A percentile compares a stretch with the other conserved stretches of the same genome.
Conservation (phyloP, 2,329 filamentous ascomycete species). For the Penicillium sp. region DNA sequence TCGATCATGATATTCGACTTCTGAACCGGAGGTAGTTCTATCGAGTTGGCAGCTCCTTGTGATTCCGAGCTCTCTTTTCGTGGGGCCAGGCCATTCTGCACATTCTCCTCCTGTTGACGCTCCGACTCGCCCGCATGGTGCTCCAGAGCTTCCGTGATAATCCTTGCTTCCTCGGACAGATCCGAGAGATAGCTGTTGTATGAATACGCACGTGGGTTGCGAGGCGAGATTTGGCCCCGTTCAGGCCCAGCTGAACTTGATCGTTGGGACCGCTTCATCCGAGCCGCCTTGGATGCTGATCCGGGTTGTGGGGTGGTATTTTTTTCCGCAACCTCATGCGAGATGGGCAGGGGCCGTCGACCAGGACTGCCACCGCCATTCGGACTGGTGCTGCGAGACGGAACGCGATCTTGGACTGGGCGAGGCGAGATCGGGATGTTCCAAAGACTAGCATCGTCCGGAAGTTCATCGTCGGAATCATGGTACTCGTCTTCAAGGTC, state of each 20-base stretch:
- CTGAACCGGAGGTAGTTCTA: conserved; percentile 63
- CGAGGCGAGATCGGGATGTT: conserved; percentile 56
- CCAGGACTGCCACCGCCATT: conserved; percentile 44
- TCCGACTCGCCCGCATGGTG: conserved; percentile 58
- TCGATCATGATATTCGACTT: conserved; percentile 68
- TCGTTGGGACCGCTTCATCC: conserved; percentile 34
- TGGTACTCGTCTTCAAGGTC: conserved; percentile 56
- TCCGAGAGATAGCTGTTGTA: conserved; percentile 63
- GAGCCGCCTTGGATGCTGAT: conserved; percentile 36
- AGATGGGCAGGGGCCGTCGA: conserved; percentile 47
- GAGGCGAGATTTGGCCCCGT: conserved; percentile 44
- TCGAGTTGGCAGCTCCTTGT: conserved; percentile 40
- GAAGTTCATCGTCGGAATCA: conserved; percentile 56
- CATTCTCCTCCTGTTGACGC: conserved; percentile 49
- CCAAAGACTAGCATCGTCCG: conserved; percentile 55
- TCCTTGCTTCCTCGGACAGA: conserved; percentile 63
- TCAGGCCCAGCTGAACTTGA: conserved; percentile 48
- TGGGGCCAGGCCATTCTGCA: conserved; percentile 49
- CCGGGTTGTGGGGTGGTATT: conserved; percentile 29
- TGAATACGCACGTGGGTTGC: conserved; percentile 57
- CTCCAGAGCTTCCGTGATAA: conserved; percentile 64
- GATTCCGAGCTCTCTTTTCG: conserved; percentile 44
- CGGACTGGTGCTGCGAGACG: conserved; percentile 47
- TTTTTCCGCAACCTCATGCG: conserved; percentile 39
- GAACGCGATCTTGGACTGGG: conserved; percentile 43